Evolutionary conservation across 2,329 filamentous ascomycete species (phyloP), one percentile per base, ranked within the genome.

Genomic region (Scleromitrula shiraiana): DNA sequence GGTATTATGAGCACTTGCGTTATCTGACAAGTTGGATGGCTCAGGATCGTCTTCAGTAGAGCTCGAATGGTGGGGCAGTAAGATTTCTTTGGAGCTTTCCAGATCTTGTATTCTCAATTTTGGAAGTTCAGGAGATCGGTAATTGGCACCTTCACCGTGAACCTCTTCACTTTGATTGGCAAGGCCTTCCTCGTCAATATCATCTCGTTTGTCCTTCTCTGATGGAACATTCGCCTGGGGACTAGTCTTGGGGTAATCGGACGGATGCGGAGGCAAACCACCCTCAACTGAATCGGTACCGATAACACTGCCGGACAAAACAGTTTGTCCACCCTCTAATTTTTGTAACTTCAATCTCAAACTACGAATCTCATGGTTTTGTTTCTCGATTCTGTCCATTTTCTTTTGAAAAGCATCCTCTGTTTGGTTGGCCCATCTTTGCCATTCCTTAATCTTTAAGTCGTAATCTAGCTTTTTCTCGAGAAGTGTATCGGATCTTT

Each of bases 1-100:
- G 7, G 12, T 17, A 4, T 36, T 19, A 43, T 48, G 36, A 14
- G 17, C 30, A 7, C 15, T 23, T 20, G 5, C 20, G 4, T 35
- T 37, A 22, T 29, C 14, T n/a, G 40, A 41, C 6, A 49, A 37
- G 22, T 29, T 23, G 5, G 41, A 38, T 17, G 35, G 35, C 20
- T 58, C 51, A 2, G 50, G 49, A n/a, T 54, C 51, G 6, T 46
- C 58, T 35, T 63, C 48, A 3, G 60, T 62, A 10, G 61, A 62
- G 39, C 56, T 60, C 14, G 57, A 52, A 45, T 60, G 46, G 23
- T 56, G 37, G 19, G 33, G 42, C 5, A 46, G 53, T 15, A 56
- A 53, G 22, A 51, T 47, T 14, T 57, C 41, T 2, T 24, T 38
- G 2, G n/a, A 27, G 9, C 26, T 38, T 1, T 33, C 22, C 9